Conservation (phyloP, 2,329 filamentous ascomycete species). For the Claviceps spartinae region DNA sequence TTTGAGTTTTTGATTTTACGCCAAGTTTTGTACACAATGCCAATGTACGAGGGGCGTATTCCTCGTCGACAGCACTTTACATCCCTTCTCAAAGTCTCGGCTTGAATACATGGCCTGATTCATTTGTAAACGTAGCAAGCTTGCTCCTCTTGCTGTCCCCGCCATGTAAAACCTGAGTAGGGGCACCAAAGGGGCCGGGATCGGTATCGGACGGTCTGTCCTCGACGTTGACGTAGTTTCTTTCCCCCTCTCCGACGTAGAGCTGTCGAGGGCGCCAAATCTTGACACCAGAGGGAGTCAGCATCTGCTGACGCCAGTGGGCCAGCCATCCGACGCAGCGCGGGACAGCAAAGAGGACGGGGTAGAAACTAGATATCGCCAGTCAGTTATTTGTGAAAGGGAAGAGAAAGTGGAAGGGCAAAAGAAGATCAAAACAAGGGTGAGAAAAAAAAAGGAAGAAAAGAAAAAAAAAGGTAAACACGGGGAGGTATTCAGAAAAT, state of each 20-base stretch:
- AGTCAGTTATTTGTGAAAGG: too few species aligned
- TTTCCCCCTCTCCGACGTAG: conserved; percentile 30
- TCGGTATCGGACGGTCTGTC: conserved; percentile 16
- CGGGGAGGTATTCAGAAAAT: too few species aligned
- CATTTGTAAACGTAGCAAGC: conserved; percentile 26
- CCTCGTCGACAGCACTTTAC: too few species aligned
- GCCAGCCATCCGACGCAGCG: conserved; percentile 37
- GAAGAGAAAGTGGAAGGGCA: not conserved
- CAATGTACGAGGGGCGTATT: too few species aligned
- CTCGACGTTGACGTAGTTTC: conserved; percentile 28
- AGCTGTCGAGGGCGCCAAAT: conserved; percentile 37
- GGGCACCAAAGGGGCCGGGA: conserved; percentile 21
- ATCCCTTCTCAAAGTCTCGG: conserved; percentile 8
- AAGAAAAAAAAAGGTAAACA: not conserved
- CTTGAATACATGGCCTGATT: conserved; percentile 18
- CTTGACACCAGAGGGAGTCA: conserved; percentile 32
- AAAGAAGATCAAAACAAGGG: not conserved
- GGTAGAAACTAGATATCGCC: conserved; percentile 25
- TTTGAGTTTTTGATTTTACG: too few species aligned
- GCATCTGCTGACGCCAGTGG: conserved; percentile 38
- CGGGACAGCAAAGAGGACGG: conserved; percentile 36
- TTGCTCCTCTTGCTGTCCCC: conserved; percentile 28
- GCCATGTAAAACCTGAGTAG: conserved; percentile 24
- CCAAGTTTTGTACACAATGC: too few species aligned
- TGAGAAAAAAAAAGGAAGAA: not conserved